phyloP scores from a whole-genome alignment of 768 basidiomycete species.

The Tricholomella constricta region DNA sequence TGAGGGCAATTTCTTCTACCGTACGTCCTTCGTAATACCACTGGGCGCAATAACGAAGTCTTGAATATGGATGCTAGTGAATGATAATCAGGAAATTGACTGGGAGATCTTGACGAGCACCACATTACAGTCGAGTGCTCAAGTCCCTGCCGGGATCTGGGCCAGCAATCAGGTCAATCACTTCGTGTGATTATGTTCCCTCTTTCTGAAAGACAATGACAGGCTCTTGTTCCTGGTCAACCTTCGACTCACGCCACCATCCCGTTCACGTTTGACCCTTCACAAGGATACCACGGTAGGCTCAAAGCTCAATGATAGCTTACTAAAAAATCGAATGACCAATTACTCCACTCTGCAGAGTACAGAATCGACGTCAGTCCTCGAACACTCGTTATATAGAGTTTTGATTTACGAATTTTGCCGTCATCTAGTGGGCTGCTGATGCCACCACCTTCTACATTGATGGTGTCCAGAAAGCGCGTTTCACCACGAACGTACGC shows the following conservation, averaged over 20 bases:
- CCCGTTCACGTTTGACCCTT: constrained; percentile 35
- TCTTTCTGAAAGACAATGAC: background rate
- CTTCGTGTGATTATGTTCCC: background rate
- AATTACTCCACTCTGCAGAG: constrained; percentile 19
- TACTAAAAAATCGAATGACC: background rate
- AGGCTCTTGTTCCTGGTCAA: constrained; percentile 24
- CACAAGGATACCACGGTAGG: constrained; percentile 35
- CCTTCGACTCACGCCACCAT: constrained; percentile 22
- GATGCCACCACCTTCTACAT: constrained; percentile 35
- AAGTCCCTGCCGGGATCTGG: constrained; percentile 38
- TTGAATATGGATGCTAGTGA: constrained; percentile 18
- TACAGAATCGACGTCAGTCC: constrained; percentile 36
- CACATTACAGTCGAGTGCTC: constrained; percentile 21
- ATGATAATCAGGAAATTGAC: constrained; percentile 34
- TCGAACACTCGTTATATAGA: background rate
- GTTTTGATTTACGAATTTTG: background rate
- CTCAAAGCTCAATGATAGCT: background rate
- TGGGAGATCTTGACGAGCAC: constrained; percentile 39
- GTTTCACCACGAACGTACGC: constrained; percentile 32
- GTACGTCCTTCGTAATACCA: constrained; percentile 18
- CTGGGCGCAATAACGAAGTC: background rate
- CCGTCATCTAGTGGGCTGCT: constrained; percentile 28
- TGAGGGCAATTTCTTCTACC: constrained; percentile 40
- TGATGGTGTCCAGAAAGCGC: constrained; percentile 32
- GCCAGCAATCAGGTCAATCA: constrained; percentile 33